phyloP scores from a whole-genome alignment of 2,329 filamentous ascomycete species.

The Corinectria fuckeliana region DNA sequence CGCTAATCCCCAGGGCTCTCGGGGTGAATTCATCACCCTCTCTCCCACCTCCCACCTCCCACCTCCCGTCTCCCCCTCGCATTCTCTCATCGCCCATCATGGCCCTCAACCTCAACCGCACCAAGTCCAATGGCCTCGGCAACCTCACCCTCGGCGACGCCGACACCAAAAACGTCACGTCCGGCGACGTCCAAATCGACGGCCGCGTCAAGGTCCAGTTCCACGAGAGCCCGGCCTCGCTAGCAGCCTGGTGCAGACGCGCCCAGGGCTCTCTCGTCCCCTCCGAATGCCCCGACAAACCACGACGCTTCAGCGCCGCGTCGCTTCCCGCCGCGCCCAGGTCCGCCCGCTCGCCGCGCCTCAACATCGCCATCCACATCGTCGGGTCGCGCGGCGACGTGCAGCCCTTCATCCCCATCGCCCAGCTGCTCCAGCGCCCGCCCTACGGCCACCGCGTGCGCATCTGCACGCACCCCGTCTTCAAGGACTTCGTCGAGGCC shows the following conservation, averaged over 20 bases:
- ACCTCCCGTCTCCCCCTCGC: not conserved
- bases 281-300: slow-evolving; percentile 11
- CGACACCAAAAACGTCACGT: slow-evolving; percentile 25
- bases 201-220: slow-evolving; percentile 43
- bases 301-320: slow-evolving; percentile 30
- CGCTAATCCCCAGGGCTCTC: not conserved
- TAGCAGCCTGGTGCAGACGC: slow-evolving; percentile 37
- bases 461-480: slow-evolving; percentile 61
- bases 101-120: slow-evolving; percentile 39
- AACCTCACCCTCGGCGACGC: slow-evolving; percentile 36
- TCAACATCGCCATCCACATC: slow-evolving; percentile 44
- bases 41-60: not conserved
- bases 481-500: slow-evolving; percentile 58
- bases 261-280: slow-evolving; percentile 25
- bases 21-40: not conserved
- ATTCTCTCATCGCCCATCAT: slow-evolving; percentile 18
- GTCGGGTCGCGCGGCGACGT: slow-evolving; percentile 43
- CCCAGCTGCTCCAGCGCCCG: slow-evolving; percentile 48
- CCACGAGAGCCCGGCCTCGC: slow-evolving; percentile 36
- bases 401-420: slow-evolving; percentile 66
- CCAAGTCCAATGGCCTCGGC: slow-evolving; percentile 37
- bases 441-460: slow-evolving; percentile 60
- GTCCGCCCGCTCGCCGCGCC: slow-evolving; percentile 27
- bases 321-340: slow-evolving; percentile 26
- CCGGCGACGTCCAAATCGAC: slow-evolving; percentile 38